These are phyloP conservation scores for Cadophora sp. DNA, from an alignment of 2,329 filamentous ascomycete species.

Conservation along the genomic window DNA sequence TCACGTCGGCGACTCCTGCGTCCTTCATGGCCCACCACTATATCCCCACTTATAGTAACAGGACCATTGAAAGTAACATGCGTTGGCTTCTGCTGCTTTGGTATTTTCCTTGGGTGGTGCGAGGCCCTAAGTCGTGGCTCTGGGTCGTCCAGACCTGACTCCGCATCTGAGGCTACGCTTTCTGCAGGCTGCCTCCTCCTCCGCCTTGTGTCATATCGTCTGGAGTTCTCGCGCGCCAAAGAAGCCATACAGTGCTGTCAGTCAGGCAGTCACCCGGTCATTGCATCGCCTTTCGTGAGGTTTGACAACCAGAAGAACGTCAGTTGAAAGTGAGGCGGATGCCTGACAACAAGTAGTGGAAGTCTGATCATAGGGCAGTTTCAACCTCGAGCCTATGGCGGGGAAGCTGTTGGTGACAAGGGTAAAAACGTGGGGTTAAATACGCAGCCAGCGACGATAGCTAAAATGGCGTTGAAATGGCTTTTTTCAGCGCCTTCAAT, in stretches of 20 bases:
- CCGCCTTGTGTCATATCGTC: conserved; percentile 1
- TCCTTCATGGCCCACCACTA: neutral
- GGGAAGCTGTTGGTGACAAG: neutral
- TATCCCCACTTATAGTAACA: neutral
- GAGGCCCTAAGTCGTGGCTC: neutral
- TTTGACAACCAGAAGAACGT: neutral
- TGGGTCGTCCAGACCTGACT: neutral
- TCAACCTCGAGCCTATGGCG: neutral
- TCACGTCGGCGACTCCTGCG: neutral
- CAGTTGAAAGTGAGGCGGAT: neutral
- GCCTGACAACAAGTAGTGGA: neutral
- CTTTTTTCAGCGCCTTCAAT: neutral
- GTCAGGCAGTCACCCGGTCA: conserved; percentile 7
- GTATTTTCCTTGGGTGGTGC: neutral
- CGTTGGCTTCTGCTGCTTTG: conserved; percentile 3
- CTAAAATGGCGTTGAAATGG: neutral
- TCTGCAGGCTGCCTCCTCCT: neutral
- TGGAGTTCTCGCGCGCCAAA: neutral
- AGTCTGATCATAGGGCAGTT: neutral
- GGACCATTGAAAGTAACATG: conserved; percentile 4
- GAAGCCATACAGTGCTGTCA: neutral
- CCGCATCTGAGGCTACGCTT: neutral
- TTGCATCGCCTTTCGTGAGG: neutral
- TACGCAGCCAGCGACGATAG: neutral
- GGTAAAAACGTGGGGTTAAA: neutral